These are phyloP conservation scores for Coprinopsis sp. DNA, from an alignment of 768 basidiomycete genomes.

Conservation along the genomic window DNA sequence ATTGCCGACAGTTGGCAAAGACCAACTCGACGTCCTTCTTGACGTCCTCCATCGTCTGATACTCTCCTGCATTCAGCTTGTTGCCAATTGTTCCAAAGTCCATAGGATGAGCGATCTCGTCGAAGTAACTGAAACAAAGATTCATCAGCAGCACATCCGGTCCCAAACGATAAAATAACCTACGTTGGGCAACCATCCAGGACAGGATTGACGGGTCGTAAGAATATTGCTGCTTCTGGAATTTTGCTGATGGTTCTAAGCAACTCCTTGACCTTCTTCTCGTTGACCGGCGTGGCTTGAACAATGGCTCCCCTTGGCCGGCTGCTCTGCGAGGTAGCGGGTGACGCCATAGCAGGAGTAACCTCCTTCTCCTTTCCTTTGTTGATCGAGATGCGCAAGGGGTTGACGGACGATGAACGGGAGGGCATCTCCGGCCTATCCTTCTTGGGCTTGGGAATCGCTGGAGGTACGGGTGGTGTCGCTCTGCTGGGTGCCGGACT, in stretches of 20 bases:
- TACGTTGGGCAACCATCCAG: constrained; percentile 88
- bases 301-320: constrained; percentile 31
- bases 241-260: constrained; percentile 55
- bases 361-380: constrained; percentile 78
- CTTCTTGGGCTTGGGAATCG: constrained; percentile 35
- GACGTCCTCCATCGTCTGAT: constrained; percentile 79
- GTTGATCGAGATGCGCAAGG: constrained; percentile 36
- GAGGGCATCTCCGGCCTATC: constrained; percentile 35
- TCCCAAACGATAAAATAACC: constrained; percentile 25
- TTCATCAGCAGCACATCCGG: constrained; percentile 10
- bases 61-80: constrained; percentile 64
- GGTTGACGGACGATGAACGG: constrained; percentile 22
- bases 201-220: constrained; percentile 77
- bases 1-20: constrained; percentile 85
- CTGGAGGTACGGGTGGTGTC: constrained; percentile 16
- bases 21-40: constrained; percentile 76
- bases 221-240: constrained; percentile 70
- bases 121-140: constrained; percentile 61
- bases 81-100: constrained; percentile 79
- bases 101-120: constrained; percentile 92
- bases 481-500: constrained; percentile 24
- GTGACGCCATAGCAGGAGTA: constrained; percentile 20
- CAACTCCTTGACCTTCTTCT: constrained; percentile 78
- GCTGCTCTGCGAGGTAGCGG: constrained; percentile 23
- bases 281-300: constrained; percentile 56